phyloP scores from a whole-genome alignment of 2,329 filamentous ascomycete species.

The Coniochaeta hoffmannii region DNA sequence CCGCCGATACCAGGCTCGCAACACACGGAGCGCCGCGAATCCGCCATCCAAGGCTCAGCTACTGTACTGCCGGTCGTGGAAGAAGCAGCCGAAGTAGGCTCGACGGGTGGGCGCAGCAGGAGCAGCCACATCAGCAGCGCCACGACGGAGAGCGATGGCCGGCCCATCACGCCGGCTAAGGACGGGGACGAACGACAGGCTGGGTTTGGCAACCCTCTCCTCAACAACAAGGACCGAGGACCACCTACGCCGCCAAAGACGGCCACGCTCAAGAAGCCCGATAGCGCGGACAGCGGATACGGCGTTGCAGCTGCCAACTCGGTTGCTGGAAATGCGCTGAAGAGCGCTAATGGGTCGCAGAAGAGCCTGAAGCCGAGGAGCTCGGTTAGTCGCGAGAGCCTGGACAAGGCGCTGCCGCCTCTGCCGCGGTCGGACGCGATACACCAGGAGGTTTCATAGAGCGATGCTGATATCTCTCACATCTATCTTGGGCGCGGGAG shows the following conservation, averaged over 20 bases:
- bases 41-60: constrained; percentile 32
- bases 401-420: constrained; percentile 54
- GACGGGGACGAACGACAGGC: constrained; percentile 22
- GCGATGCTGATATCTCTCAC: not conserved
- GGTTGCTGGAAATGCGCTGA: constrained; percentile 15
- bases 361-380: constrained; percentile 25
- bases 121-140: constrained; percentile 33
- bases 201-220: constrained; percentile 26
- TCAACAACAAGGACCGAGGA: constrained; percentile 8
- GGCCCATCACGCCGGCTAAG: constrained; percentile 36
- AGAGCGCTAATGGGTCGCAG: constrained; percentile 20
- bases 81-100: constrained; percentile 70
- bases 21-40: constrained; percentile 42
- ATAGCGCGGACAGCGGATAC: constrained; percentile 41
- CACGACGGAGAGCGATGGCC: constrained; percentile 20
- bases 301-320: constrained; percentile 22
- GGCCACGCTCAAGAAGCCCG: constrained; percentile 31
- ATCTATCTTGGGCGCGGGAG: not conserved
- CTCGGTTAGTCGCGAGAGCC: constrained; percentile 44
- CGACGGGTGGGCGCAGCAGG: constrained; percentile 51
- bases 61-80: constrained; percentile 73
- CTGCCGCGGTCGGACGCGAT: constrained; percentile 30
- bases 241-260: constrained; percentile 43
- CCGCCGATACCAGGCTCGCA: constrained; percentile 15
- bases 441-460: constrained; percentile 13